Evolutionary conservation across 352 stramenopile genomes (phyloP).

Genomic region (Phytophthora colocasiae): DNA sequence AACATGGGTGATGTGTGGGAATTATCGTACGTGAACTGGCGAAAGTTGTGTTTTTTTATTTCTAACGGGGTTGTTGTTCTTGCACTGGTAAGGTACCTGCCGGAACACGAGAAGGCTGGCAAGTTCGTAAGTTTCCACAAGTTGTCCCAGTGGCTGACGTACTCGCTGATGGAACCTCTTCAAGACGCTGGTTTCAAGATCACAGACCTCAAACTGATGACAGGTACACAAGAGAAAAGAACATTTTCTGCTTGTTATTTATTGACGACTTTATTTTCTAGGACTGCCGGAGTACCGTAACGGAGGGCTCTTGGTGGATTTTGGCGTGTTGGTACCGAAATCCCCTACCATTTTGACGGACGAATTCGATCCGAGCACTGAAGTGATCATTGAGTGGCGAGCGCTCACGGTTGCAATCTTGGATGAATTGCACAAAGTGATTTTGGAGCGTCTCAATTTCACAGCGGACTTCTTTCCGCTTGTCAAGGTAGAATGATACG

Average conservation of each 20-base stretch:
- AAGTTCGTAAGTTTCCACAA: slow-evolving; percentile 91
- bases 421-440: slow-evolving; percentile 75
- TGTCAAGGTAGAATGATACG: slow-evolving; percentile 66
- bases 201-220: slow-evolving; percentile 78
- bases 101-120: slow-evolving; percentile 49
- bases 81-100: slow-evolving; percentile 52
- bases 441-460: slow-evolving; percentile 70
- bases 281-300: slow-evolving; percentile 88
- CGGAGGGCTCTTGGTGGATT: slow-evolving; percentile 81
- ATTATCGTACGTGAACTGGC: slow-evolving; percentile 50
- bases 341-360: slow-evolving; percentile 57
- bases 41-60: neutral
- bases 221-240: slow-evolving; percentile 26
- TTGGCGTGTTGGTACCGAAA: slow-evolving; percentile 81
- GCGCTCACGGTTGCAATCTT: slow-evolving; percentile 83
- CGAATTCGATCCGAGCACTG: slow-evolving; percentile 65
- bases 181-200: slow-evolving; percentile 84
- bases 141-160: slow-evolving; percentile 90
- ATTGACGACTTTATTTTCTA: slow-evolving; percentile 9
- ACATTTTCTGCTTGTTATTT: no score
- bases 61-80: neutral
- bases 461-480: slow-evolving; percentile 81
- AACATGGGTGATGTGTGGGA: slow-evolving; percentile 91
- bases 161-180: slow-evolving; percentile 88
- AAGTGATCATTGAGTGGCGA: slow-evolving; percentile 89